Conservation (phyloP, 1,284 basidiomycete genomes). For the Leccinum cinnamomeum region DNA sequence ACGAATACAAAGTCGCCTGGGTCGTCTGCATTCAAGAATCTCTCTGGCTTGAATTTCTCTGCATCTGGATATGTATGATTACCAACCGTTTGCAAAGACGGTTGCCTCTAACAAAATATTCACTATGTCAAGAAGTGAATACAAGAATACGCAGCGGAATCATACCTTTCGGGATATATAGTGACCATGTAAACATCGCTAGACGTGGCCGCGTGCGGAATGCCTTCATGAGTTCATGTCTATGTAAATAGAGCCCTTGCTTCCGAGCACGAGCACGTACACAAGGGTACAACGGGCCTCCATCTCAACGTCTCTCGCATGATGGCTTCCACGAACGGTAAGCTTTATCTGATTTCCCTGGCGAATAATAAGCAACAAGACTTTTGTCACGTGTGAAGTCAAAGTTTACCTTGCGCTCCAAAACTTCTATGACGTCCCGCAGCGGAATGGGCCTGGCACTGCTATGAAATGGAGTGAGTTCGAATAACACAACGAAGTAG, state of each 20-base stretch:
- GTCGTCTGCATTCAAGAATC: constrained; percentile 20
- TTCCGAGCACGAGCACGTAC: not conserved
- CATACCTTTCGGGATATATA: too few species aligned
- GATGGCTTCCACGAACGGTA: too few species aligned
- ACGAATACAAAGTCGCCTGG: constrained; percentile 16
- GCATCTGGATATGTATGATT: constrained; percentile 12
- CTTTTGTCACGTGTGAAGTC: constrained; percentile 2
- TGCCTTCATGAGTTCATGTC: too few species aligned
- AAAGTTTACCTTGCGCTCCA: constrained; percentile 77
- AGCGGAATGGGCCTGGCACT: constrained; percentile 40
- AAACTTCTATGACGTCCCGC: constrained; percentile 83
- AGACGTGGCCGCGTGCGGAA: too few species aligned
- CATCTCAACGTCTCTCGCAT: constrained; percentile 16
- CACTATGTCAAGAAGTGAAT: too few species aligned
- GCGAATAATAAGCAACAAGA: constrained; percentile 3
- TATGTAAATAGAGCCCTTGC: not conserved
- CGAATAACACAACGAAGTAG: not conserved
- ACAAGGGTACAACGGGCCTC: constrained; percentile 10
- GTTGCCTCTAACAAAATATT: too few species aligned
- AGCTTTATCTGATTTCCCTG: constrained; percentile 79
- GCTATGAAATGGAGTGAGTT: constrained; percentile 8
- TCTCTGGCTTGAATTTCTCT: constrained; percentile 21
- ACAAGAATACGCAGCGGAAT: too few species aligned
- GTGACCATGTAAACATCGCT: too few species aligned
- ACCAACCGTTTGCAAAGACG: too few species aligned